These are phyloP conservation scores for Vigna angularis DNA, from an alignment of 306 rosid species.

Conservation along the genomic window DNA sequence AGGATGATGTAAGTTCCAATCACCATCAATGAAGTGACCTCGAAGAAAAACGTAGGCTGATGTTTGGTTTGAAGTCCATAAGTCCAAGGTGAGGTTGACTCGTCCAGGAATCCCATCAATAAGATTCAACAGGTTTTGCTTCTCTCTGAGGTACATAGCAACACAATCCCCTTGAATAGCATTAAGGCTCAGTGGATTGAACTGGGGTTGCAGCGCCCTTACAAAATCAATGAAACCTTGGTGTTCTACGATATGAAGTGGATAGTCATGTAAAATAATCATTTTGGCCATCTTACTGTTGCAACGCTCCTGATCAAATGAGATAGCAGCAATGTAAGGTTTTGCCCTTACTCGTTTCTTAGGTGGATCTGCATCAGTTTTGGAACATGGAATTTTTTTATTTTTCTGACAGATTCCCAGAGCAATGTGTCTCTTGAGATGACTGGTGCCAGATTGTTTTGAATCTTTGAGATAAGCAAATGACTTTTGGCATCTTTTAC, in stretches of 20 bases:
- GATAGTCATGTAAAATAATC: conserved; percentile 88
- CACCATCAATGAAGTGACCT: conserved; percentile 82
- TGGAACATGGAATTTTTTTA: conserved; percentile 40
- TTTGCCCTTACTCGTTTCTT: conserved; percentile 60
- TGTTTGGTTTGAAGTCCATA: conserved; percentile 78
- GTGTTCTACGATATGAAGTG: conserved; percentile 95
- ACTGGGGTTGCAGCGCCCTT: conserved; percentile 78
- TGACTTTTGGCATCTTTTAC: conserved; percentile 76
- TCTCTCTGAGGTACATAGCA: conserved; percentile 68
- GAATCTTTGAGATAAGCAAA: conserved; percentile 86
- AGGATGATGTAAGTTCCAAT: conserved; percentile 83
- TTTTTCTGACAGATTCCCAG: conserved; percentile 71
- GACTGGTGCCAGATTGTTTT: conserved; percentile 92
- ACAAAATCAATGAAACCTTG: conserved; percentile 72
- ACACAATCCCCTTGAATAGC: conserved; percentile 72
- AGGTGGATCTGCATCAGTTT: conserved; percentile 49
- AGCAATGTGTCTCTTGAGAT: conserved; percentile 82
- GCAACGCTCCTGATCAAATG: conserved; percentile 76
- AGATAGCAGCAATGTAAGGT: conserved; percentile 47
- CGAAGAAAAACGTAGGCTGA: conserved; percentile 74
- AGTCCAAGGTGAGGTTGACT: conserved; percentile 80
- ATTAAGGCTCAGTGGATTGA: conserved; percentile 59
- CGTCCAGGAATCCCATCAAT: conserved; percentile 74
- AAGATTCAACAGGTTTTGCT: conserved; percentile 68
- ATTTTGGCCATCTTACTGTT: conserved; percentile 73